Evolutionary conservation across 371 early-diverging fungal genomes (phyloP), one percentile per base, ranked within the genome.

Genomic region (Mortierella sp.): DNA sequence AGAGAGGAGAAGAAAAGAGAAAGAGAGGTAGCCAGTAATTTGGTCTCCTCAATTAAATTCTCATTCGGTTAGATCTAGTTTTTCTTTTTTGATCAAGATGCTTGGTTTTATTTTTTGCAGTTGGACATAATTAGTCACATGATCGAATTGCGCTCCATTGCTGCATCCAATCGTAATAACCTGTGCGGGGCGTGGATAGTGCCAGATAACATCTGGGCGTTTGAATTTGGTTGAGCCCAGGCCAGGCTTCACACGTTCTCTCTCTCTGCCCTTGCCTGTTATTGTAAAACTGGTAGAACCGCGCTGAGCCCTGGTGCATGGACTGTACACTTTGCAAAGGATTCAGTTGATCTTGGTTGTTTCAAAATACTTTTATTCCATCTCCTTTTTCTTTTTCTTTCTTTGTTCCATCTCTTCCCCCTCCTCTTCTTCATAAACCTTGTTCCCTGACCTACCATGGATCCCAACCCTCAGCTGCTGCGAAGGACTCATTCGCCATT

Each of bases 401-500:
- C 59, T 53, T 42, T 42, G 22, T 6, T 3, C 43, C 57, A 23
- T 34, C 19, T 9, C 23, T 23, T 23, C 9, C 19, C 28, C 42
- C 8, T 35, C 54, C 57, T 17, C 22, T 34, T 29, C 26, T 23
- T 23, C 17, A 35, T n/a, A 23, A 5, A 59, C n/a, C 42, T 32
- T 31, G 28, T n/a, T 19, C 32, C 42, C 29, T 6, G 29, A 47
- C 40, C 26, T 12, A 40, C 26, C 64, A 77, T 77, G 77, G 77
- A 77, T 57, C 7, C 68, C 17, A 79, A 73, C 31, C 75, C 81
- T 9, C 75, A 75, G 65, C 54, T 80, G 59, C 32, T 80, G 47
- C 66, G 81, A 56, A 64, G 81, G 60, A 71, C 81, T 2, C 75
- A 80, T 8, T 80, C 81, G 42, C 81, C 81, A 17, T 75, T 71